These are phyloP conservation scores for Suillus lakei DNA, from an alignment of 768 basidiomycete genomes.

Conservation along the genomic window DNA sequence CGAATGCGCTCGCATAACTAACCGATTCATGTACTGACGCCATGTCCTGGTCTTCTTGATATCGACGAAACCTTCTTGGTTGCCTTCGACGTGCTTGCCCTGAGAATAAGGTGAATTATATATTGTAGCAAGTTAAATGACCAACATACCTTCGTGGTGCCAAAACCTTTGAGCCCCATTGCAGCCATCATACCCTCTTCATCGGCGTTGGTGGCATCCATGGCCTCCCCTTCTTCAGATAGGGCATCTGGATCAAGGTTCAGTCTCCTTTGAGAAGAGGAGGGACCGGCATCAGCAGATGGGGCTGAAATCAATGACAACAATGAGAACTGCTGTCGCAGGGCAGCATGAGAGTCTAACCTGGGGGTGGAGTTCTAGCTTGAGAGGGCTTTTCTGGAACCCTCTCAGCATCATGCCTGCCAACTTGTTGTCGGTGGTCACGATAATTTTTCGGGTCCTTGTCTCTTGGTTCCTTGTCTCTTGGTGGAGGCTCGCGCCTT, in stretches of 20 bases:
- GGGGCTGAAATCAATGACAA: background rate
- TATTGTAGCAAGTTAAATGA: background rate
- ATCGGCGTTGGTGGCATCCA: conserved; percentile 63
- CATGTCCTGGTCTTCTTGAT: conserved; percentile 88
- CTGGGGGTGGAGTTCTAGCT: conserved; percentile 7
- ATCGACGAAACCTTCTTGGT: conserved; percentile 71
- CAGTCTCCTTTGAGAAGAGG: conserved; percentile 25
- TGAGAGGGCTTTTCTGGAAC: background rate
- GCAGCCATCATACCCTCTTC: conserved; percentile 84
- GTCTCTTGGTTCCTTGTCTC: conserved; percentile 32
- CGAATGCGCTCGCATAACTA: conserved; percentile 20
- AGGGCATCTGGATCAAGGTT: conserved; percentile 48
- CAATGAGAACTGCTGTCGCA: background rate
- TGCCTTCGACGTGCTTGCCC: conserved; percentile 83
- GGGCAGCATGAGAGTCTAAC: background rate
- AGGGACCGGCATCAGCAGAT: conserved; percentile 3
- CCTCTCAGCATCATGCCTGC: background rate
- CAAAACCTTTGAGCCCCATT: conserved; percentile 92
- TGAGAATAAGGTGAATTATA: conserved; percentile 32
- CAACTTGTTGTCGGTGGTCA: conserved; percentile 27
- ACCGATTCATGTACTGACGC: conserved; percentile 99
- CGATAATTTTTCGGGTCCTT: conserved; percentile 25
- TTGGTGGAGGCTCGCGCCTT: conserved; percentile 31
- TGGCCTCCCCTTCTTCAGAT: conserved; percentile 54
- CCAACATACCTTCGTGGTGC: conserved; percentile 76